phyloP scores from a whole-genome alignment of 305 asterid genomes.

The Ajuga reptans region DNA sequence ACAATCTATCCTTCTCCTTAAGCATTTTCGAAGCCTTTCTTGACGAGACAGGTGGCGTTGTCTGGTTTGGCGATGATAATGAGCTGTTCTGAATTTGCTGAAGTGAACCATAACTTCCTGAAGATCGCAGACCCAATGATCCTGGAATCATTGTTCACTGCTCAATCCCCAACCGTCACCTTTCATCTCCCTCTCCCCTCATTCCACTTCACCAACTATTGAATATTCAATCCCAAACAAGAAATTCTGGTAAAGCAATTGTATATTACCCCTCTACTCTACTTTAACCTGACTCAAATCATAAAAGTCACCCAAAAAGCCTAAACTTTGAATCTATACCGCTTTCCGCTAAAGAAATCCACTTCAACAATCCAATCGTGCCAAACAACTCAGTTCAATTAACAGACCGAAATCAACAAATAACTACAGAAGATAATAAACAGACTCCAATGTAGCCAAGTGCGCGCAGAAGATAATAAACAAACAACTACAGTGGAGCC shows the following conservation, averaged over 20 bases:
- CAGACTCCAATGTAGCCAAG: slow-evolving; percentile 27
- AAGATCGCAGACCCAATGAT: slow-evolving; percentile 89
- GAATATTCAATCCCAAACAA: slow-evolving; percentile 5
- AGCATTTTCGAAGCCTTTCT: slow-evolving; percentile 70
- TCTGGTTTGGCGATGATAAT: slow-evolving; percentile 41
- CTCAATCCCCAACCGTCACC: slow-evolving; percentile 44
- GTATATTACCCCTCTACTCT: neutral
- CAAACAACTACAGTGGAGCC: slow-evolving; percentile 3
- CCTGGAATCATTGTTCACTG: slow-evolving; percentile 65
- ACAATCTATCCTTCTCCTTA: slow-evolving; percentile 65
- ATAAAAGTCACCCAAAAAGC: neutral
- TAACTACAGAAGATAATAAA: neutral
- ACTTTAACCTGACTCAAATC: slow-evolving; percentile 20
- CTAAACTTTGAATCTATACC: slow-evolving; percentile 23
- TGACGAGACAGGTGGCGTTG: slow-evolving; percentile 43
- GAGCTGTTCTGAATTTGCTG: slow-evolving; percentile 47
- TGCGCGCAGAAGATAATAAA: neutral
- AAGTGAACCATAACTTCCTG: slow-evolving; percentile 82
- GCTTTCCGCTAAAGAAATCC: slow-evolving; percentile 5
- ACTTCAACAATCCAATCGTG: slow-evolving; percentile 3
- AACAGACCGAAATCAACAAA: slow-evolving; percentile 22
- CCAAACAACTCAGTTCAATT: slow-evolving; percentile 23
- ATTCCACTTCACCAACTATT: slow-evolving; percentile 27
- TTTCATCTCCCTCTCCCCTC: slow-evolving; percentile 51
- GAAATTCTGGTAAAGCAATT: neutral